Conservation (phyloP, 2,329 filamentous ascomycete species). For the Boeremia exigua region DNA sequence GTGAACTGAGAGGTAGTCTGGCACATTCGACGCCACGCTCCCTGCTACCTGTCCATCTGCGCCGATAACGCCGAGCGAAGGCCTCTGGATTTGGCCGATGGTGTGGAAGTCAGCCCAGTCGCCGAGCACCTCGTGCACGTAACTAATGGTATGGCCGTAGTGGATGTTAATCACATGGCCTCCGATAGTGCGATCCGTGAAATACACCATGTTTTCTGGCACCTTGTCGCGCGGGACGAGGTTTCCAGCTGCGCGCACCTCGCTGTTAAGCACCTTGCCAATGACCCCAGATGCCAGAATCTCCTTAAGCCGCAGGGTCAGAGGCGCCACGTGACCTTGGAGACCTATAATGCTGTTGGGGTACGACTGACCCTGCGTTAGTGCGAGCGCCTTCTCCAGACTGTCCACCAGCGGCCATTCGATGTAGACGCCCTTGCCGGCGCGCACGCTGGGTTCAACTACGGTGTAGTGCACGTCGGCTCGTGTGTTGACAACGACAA, state of each 20-base stretch:
- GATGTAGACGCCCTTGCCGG: constrained; percentile 61
- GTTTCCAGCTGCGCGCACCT: constrained; percentile 18
- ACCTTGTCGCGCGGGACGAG: constrained; percentile 18
- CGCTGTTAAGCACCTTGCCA: constrained; percentile 48
- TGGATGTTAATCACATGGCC: constrained; percentile 27
- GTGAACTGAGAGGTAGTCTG: constrained; percentile 53
- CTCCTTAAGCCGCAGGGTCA: constrained; percentile 48
- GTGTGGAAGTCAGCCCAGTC: constrained; percentile 20
- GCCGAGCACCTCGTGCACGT: constrained; percentile 27
- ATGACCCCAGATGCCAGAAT: constrained; percentile 50
- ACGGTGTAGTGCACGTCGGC: constrained; percentile 61
- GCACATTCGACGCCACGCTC: constrained; percentile 48
- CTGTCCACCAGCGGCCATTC: constrained; percentile 58
- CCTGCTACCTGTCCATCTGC: constrained; percentile 5
- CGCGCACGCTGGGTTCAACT: constrained; percentile 55
- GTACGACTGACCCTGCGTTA: constrained; percentile 36
- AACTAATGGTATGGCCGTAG: constrained; percentile 30
- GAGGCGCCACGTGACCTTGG: constrained; percentile 51
- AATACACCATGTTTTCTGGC: constrained; percentile 22
- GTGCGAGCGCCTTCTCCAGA: constrained; percentile 45
- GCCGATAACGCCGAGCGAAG: constrained; percentile 13
- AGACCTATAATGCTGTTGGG: constrained; percentile 49
- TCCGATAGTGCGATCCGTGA: constrained; percentile 23
- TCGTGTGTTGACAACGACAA: constrained; percentile 60
- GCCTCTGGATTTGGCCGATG: constrained; percentile 28